These are phyloP conservation scores for Boletus insuetus DNA, from an alignment of 768 basidiomycete species.

Conservation along the genomic window DNA sequence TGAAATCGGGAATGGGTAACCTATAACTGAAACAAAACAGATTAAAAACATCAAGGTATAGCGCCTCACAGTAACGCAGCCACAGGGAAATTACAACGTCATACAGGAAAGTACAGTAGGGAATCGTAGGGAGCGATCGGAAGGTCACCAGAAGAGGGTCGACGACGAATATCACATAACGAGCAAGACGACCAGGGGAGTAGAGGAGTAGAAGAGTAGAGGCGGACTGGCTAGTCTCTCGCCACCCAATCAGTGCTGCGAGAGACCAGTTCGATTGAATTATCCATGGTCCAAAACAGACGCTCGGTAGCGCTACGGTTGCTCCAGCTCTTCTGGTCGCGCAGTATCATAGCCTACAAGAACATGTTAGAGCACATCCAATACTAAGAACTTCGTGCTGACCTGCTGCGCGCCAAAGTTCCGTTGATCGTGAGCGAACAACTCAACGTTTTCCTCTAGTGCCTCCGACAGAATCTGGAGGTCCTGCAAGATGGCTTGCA, in stretches of 20 bases:
- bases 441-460: conserved; percentile 83
- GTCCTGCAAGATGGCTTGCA: conserved; percentile 85
- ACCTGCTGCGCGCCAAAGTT: conserved; percentile 99
- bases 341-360: conserved; percentile 85
- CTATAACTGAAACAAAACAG: conserved; percentile 2
- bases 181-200: conserved; percentile 1
- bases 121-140: conserved; percentile 1
- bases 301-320: conserved; percentile 87
- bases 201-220: background rate
- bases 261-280: conserved; percentile 82
- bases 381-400: conserved; percentile 12
- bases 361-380: background rate
- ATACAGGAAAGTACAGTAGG: conserved; percentile 19
- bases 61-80: conserved; percentile 12
- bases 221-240: conserved; percentile 46
- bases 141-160: conserved; percentile 5
- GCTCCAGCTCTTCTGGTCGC: conserved; percentile 96
- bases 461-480: conserved; percentile 85
- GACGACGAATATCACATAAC: conserved; percentile 10
- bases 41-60: conserved; percentile 13
- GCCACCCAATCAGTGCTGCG: conserved; percentile 86
- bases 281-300: conserved; percentile 90
- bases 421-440: conserved; percentile 91
- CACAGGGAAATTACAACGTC: conserved; percentile 23
- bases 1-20: background rate